Evolutionary conservation across 208 protist genomes (phyloP), one percentile per base, ranked within the genome.

Genomic region (Leishmania martiniquensis): DNA sequence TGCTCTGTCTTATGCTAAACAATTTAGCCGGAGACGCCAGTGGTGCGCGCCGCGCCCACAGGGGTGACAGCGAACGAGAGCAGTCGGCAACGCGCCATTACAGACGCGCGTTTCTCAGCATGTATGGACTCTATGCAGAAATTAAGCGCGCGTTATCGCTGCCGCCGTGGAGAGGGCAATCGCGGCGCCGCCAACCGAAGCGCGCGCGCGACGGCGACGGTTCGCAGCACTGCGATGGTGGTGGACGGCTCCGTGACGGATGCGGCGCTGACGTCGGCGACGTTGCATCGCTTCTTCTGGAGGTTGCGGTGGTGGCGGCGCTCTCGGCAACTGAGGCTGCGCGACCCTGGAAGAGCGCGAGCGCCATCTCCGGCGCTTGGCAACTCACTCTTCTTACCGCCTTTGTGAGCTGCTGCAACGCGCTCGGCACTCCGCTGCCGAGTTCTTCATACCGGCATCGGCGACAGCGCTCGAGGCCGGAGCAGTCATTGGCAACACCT

Each of bases 381-480:
- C 47, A 72, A 12, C 22, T 72, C 65, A 42, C 42, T 12, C 65
- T 69, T 69, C 65, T 69, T 25, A 51, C 65, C 10, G 1, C 17
- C 7, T 72, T 72, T 42, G 49, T 57, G 68, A n/a, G 68, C 32
- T 52, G 68, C 29, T 72, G 68, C 68, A 47, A 72, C 68, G 15
- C 13, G 10, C 68, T 72, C 25, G 68, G 49, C 12, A 57, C 32
- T 1, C 68, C 47, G 68, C 47, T 57, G 12, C 47, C 42, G 45
- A 69, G 42, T 12, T 42, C 34, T 49, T 7, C 65, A 47, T 13
- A 7, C 4, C 9, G 39, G 9, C 65, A 25, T 4, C 39, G 22
- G 25, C 25, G 25, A 25, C 63, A 9, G 39, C 42, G 42, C 39
- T 47, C 17, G 39, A 42, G 22, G 20, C 42, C 4, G 65, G 42